These are phyloP conservation scores for Lepidium sativum DNA, from an alignment of 345 rosid species.

Conservation along the genomic window DNA sequence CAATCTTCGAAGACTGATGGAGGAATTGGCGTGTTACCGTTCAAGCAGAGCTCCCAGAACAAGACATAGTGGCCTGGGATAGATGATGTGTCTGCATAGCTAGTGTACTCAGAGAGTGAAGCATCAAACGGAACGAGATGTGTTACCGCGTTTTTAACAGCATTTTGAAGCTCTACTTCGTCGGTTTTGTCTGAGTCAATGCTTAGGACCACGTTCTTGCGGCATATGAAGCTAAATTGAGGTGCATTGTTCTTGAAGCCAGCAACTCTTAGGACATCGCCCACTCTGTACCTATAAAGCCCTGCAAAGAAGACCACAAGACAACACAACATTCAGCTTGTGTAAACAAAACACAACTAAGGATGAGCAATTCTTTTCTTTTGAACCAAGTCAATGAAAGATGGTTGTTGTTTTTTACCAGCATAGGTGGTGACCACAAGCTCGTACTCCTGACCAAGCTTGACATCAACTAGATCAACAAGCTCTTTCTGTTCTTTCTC, in stretches of 20 bases:
- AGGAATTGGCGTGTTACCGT: slow-evolving; percentile 70
- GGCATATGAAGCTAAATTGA: slow-evolving; percentile 87
- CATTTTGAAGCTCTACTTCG: slow-evolving; percentile 91
- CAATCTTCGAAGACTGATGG: slow-evolving; percentile 90
- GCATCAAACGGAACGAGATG: slow-evolving; percentile 79
- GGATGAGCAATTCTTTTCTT: not conserved
- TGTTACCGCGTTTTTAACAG: slow-evolving; percentile 74
- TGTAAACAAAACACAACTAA: not conserved
- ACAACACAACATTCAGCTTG: not conserved
- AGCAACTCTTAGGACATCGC: slow-evolving; percentile 88
- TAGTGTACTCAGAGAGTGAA: slow-evolving; percentile 68
- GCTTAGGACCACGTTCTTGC: slow-evolving; percentile 87
- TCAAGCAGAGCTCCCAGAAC: slow-evolving; percentile 71
- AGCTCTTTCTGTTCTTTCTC: slow-evolving; percentile 75
- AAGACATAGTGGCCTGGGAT: slow-evolving; percentile 90
- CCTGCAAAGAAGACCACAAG: slow-evolving; percentile 34
- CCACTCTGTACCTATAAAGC: slow-evolving; percentile 79
- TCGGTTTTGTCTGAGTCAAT: slow-evolving; percentile 94
- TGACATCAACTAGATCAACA: slow-evolving; percentile 91
- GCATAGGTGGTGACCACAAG: slow-evolving; percentile 98
- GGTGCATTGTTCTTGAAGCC: slow-evolving; percentile 97
- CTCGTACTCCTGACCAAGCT: slow-evolving; percentile 89
- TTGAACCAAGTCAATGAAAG: not conserved
- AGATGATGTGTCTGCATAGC: slow-evolving; percentile 69
- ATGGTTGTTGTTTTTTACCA: slow-evolving; percentile 33